Evolutionary conservation across 176 grass and related monocot species (phyloP), one percentile per base, ranked within the genome.

Genomic region (Aechmea fasciata): DNA sequence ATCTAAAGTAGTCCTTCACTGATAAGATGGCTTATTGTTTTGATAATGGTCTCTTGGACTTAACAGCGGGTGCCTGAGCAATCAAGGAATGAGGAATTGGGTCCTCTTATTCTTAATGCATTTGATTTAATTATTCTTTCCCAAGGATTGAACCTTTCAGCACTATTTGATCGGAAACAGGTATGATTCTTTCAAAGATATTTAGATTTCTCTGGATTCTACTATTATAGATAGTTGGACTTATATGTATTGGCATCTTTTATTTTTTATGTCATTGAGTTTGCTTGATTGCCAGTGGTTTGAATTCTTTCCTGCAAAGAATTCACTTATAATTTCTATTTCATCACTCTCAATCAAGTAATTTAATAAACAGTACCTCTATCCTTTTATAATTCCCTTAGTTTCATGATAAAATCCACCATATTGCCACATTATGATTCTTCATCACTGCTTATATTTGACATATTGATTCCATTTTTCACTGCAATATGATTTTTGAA

Each of bases 121-220:
- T 97, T 97, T 0, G 93, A 97, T 74, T 41, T 97, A 79, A 97
- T 97, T 71, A 90, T 97, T 75, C 82, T 97, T 14, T 89, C 93
- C 3, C 79, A 90, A 82, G 93, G 93, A 57, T 69, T 97, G 69
- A 91, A 97, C 69, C 88, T 97, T 51, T 85, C 89, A 47, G 75
- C 89, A 14, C 81, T 97, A 41, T 97, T 97, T 90, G 89, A 97
- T 57, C 86, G 89, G 49, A 84, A 71, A 81, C 83, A 97, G 84
- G 93, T 87, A 81, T 23, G 62, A n/a, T 65, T 29, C 54, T 77
- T 70, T 24, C 8, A 18, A 61, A 61, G 55, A 61, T 9, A 61
- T 18, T 9, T 61, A 61, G 1, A 59, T 61, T 19, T 15, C 10
- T 18, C 55, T 17, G n/a, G 13, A 9, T 61, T 61, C 20, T 61